Conservation (phyloP, 2,329 filamentous ascomycete genomes). For the Rhynchosporium agropyri region DNA sequence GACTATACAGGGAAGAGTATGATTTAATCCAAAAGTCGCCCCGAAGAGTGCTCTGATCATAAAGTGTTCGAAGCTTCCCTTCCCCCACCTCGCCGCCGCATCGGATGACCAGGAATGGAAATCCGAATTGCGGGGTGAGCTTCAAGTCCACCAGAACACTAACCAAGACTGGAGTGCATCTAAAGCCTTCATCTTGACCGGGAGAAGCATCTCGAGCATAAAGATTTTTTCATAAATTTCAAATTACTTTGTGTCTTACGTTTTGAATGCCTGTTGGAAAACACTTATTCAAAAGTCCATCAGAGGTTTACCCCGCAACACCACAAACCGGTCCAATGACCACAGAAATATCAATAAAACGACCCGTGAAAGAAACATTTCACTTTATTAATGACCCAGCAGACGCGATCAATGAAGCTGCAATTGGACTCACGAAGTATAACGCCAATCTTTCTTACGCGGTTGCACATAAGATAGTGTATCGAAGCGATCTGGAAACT, state of each 20-base stretch:
- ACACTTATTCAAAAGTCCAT: not conserved
- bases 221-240: too few species aligned
- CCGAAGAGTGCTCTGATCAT: not conserved
- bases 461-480: constrained; percentile 35
- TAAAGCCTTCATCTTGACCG: too few species aligned
- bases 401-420: constrained; percentile 37
- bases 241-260: too few species aligned
- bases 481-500: constrained; percentile 34
- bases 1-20: not conserved
- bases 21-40: not conserved
- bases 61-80: constrained; percentile 13
- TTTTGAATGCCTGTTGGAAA: too few species aligned
- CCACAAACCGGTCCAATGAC: constrained; percentile 26
- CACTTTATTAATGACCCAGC: constrained; percentile 36
- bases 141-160: not conserved
- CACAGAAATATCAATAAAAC: constrained; percentile 31
- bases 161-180: not conserved
- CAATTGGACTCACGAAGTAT: constrained; percentile 34
- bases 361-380: constrained; percentile 33
- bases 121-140: constrained; percentile 29
- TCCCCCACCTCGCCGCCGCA: not conserved
- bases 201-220: too few species aligned
- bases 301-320: constrained; percentile 24
- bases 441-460: constrained; percentile 34
- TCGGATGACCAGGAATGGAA: constrained; percentile 26